Percentiles rank a stretch among this genome's conserved stretches.
Conservation (phyloP, 192 early-diverging fungal species). For the Backusella mclennaniae region DNA sequence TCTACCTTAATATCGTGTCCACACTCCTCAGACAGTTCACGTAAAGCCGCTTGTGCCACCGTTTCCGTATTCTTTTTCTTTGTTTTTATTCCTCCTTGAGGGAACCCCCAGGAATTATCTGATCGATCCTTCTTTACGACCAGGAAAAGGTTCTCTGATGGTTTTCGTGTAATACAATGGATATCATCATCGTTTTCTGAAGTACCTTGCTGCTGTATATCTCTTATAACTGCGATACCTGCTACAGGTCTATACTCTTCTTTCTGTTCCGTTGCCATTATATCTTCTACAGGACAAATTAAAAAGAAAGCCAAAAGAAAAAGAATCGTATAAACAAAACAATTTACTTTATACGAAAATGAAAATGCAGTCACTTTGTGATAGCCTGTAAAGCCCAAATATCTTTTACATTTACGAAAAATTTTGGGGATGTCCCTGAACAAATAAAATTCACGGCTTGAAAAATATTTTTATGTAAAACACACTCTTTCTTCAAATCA, state of each 20-base stretch:
- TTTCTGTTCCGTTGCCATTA: neutral
- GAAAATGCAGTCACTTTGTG: too few species aligned
- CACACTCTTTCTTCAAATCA: too few species aligned
- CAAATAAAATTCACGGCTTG: too few species aligned
- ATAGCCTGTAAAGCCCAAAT: too few species aligned
- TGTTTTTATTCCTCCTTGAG: conserved; percentile 48
- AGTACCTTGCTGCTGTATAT: neutral
- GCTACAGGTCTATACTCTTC: neutral
- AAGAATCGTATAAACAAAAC: too few species aligned
- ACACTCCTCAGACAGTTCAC: conserved; percentile 68
- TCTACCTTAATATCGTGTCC: conserved; percentile 72
- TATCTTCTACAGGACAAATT: neutral
- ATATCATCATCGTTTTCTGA: neutral
- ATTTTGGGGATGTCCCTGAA: too few species aligned
- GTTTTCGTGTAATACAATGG: neutral
- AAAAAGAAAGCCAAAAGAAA: too few species aligned
- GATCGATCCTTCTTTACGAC: conserved; percentile 66
- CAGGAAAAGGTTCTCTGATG: conserved; percentile 57
- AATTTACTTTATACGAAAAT: too few species aligned
- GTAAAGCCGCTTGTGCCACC: conserved; percentile 68
- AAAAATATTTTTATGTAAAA: too few species aligned
- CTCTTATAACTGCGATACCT: neutral
- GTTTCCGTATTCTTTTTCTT: conserved; percentile 60
- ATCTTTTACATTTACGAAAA: too few species aligned
- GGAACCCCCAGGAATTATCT: conserved; percentile 70